Evolutionary conservation across 495 filamentous ascomycete species (phyloP).

Genomic region (Chaetomium cochliodes): DNA sequence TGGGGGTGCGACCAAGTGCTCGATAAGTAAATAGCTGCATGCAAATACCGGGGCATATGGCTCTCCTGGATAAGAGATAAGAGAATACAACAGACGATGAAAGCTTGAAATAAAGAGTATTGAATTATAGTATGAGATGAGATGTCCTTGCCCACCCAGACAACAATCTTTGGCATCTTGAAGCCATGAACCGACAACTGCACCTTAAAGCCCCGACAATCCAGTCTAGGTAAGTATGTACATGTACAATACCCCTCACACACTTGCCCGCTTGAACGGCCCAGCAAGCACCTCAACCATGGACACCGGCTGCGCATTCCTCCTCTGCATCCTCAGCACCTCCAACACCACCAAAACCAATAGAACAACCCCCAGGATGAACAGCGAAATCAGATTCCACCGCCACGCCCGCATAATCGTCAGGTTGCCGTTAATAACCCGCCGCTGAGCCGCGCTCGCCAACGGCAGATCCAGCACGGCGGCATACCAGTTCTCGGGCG

Average conservation of each 20-base stretch:
- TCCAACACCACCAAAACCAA: slow-evolving; percentile 48
- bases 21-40: background rate
- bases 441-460: slow-evolving; percentile 28
- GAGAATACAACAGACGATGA: too few species aligned
- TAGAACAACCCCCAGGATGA: slow-evolving; percentile 46
- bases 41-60: too few species aligned
- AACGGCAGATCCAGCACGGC: slow-evolving; percentile 51
- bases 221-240: too few species aligned
- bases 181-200: background rate
- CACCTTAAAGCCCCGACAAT: background rate
- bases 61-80: too few species aligned
- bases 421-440: slow-evolving; percentile 44
- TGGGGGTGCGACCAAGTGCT: background rate
- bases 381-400: slow-evolving; percentile 56
- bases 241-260: background rate
- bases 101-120: background rate
- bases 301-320: background rate
- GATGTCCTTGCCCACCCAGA: background rate
- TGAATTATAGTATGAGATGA: background rate
- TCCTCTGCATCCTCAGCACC: slow-evolving; percentile 22
- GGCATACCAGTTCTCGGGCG: slow-evolving; percentile 56
- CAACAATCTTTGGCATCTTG: background rate
- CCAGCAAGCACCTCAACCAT: slow-evolving; percentile 9
- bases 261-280: background rate
- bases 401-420: slow-evolving; percentile 51